Base-by-base conservation (phyloP, 257 asterid genomes). In the Dorcoceras hygrometricum region DNA sequence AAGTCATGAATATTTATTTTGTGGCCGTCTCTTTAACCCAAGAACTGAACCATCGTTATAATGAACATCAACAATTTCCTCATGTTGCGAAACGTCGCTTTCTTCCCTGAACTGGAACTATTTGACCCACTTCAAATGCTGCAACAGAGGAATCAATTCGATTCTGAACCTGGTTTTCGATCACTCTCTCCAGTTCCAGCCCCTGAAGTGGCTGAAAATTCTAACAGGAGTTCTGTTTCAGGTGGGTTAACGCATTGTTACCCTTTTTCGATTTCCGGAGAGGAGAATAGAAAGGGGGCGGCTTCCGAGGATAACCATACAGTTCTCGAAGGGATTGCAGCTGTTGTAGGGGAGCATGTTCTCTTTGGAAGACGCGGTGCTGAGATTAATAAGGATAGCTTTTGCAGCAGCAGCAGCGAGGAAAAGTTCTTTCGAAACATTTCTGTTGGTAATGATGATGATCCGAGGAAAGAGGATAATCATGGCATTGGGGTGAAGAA, bases 281-380 rank as follows among this genome's bases (percentile, higher is more conserved):
- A 71, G 34, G 1, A 18, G 16, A 28, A 29, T 43, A n/a, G 29
- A 3, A 34, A 19, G n/a, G n/a, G n/a, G n/a, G n/a, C n/a, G 0
- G 50, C 5, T 34, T 23, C 18, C 14, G 43, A 39, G 19, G 56
- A 66, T 9, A 72, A 59, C 36, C 84, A 76, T 16, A 70, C 78
- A 12, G 84, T 72, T 62, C 97, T 90, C 5, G 97, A 90, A 74
- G 97, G 97, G 6, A 86, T 90, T 3, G 97, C 84, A 18, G 97
- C 95, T 14, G 82, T 90, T 23, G 97, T 90, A 23, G 97, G 97
- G 1, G 94, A 84, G 51, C 87, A 67, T 39, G 78, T 89, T 48
- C 94, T 89, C 25, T 89, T 69, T 22, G 95, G 95, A 5, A 53
- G 46, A 19, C 5, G 50, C 8, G 48, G 46, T 18, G 28, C n/a